Percentiles rank a stretch among this genome's conserved stretches.
Conservation (phyloP, 345 rosid species). For the Eucalyptus grandis region DNA sequence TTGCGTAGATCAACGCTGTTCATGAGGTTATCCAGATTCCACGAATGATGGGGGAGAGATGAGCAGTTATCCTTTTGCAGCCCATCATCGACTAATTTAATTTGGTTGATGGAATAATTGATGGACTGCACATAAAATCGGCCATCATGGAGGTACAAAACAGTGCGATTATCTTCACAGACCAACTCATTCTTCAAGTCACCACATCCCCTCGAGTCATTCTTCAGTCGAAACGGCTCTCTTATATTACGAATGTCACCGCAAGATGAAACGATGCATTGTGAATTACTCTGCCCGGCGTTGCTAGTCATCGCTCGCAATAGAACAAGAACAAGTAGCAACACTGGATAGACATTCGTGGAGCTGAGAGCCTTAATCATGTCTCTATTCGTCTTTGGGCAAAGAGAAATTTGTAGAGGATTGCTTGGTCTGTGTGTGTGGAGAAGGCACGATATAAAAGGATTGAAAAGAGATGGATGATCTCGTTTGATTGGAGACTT, state of each 20-base stretch:
- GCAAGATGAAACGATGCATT: fast-evolving
- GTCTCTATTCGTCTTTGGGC: background rate
- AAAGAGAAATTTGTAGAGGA: background rate
- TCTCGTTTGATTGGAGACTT: background rate
- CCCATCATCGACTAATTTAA: background rate
- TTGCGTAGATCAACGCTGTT: no score
- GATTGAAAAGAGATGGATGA: no score
- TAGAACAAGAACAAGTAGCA: no score
- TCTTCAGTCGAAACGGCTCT: background rate
- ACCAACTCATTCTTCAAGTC: background rate
- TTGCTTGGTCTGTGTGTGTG: no score
- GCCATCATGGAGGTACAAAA: background rate
- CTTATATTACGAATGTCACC: background rate
- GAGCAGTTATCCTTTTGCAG: background rate
- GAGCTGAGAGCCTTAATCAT: background rate
- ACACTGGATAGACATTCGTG: no score
- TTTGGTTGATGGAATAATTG: background rate
- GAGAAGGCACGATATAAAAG: no score
- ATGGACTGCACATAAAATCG: background rate
- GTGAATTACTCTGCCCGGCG: background rate
- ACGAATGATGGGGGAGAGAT: background rate
- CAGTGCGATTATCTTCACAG: background rate
- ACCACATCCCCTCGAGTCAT: background rate
- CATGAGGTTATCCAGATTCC: background rate
- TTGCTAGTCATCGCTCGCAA: background rate